A percentile compares a stretch with the other conserved stretches of the same genome.
Evolutionary conservation across 2,329 filamentous ascomycete species (phyloP).

Genomic region (Botryotinia calthae): DNA sequence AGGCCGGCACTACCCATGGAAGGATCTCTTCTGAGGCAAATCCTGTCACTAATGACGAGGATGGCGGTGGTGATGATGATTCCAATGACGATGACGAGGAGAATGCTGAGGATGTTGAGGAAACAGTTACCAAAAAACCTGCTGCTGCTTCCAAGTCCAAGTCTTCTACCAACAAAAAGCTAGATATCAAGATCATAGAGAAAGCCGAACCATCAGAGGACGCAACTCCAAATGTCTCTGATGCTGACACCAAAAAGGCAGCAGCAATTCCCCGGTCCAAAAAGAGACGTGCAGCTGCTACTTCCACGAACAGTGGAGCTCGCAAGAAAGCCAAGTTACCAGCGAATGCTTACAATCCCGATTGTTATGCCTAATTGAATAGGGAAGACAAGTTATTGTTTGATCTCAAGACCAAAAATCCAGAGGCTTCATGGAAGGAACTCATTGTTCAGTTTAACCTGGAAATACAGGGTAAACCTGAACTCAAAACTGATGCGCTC

Average conservation of each 20-base stretch:
- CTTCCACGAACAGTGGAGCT: background rate
- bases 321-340: background rate
- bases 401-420: background rate
- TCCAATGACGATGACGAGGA: background rate
- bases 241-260: background rate
- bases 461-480: background rate
- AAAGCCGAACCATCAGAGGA: background rate
- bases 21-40: background rate
- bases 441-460: background rate
- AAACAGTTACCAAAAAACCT: background rate
- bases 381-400: background rate
- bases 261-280: background rate
- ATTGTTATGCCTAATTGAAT: background rate
- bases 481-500: background rate
- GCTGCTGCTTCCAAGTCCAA: background rate
- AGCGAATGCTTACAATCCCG: background rate
- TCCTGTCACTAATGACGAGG: background rate
- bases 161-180: background rate
- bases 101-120: background rate
- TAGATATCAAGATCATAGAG: background rate
- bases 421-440: background rate
- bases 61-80: background rate
- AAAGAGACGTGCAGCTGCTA: background rate
- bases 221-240: background rate
- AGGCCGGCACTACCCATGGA: background rate